Conservation (phyloP, 495 filamentous ascomycete species). For the Hapsidospora chrysogenum region DNA sequence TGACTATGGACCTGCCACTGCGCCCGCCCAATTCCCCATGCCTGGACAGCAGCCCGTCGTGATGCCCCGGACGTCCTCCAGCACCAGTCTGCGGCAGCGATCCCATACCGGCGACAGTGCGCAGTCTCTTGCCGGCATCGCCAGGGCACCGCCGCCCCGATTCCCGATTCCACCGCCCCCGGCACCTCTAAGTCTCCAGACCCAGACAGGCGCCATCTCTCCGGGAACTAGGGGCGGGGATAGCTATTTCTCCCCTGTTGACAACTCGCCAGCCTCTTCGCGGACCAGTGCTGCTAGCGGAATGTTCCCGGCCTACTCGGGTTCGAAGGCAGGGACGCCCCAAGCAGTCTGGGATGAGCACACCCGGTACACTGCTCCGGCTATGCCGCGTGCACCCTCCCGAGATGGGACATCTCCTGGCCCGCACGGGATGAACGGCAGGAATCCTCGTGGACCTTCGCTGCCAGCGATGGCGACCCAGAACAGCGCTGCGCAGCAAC, state of each 20-base stretch:
- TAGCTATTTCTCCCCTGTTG: slow-evolving; percentile 84
- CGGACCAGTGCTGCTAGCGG: slow-evolving; percentile 49
- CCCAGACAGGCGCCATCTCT: slow-evolving; percentile 35
- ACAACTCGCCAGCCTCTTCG: slow-evolving; percentile 68
- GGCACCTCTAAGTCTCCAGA: slow-evolving; percentile 54
- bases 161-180: slow-evolving; percentile 45
- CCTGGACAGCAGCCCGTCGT: slow-evolving; percentile 10
- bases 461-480: slow-evolving; percentile 53
- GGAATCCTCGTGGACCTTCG: slow-evolving; percentile 60
- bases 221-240: slow-evolving; percentile 35
- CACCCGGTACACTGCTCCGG: slow-evolving; percentile 76
- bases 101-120: slow-evolving; percentile 62
- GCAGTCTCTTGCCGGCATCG: slow-evolving; percentile 27
- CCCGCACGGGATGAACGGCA: slow-evolving; percentile 45
- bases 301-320: slow-evolving; percentile 54
- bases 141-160: slow-evolving; percentile 43
- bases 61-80: slow-evolving; percentile 66
- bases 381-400: slow-evolving; percentile 60
- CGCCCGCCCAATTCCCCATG: slow-evolving; percentile 2
- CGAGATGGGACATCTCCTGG: slow-evolving; percentile 53
- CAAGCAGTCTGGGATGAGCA: slow-evolving; percentile 44
- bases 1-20: slow-evolving; percentile 1
- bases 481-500: slow-evolving; percentile 34
- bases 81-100: slow-evolving; percentile 60
- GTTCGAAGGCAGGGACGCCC: slow-evolving; percentile 56